These are phyloP conservation scores for Pittosporum tobira DNA, from an alignment of 129 eudicot species.

Conservation along the genomic window DNA sequence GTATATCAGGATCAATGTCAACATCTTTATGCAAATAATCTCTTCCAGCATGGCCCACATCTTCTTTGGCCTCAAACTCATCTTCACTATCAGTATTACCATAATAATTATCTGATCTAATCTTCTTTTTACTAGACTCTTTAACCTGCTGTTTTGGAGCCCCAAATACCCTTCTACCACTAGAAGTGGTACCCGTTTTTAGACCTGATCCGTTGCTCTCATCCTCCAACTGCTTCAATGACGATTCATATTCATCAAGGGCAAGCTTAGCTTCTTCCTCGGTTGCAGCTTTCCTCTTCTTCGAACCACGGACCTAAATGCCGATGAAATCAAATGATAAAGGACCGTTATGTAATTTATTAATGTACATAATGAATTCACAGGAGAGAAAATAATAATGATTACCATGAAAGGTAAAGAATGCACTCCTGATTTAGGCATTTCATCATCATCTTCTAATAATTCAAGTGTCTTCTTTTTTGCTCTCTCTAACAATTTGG, in stretches of 20 bases:
- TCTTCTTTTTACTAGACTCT: constrained; percentile 34
- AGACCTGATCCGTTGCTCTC: constrained; percentile 22
- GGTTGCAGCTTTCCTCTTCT: constrained; percentile 75
- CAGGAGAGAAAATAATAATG: constrained; percentile 6
- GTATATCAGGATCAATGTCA: constrained; percentile 41
- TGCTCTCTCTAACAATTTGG: constrained; percentile 59
- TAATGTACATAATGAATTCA: background rate
- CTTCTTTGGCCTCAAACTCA: constrained; percentile 39
- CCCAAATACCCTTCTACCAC: constrained; percentile 86
- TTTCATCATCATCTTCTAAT: constrained; percentile 67
- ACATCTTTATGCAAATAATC: constrained; percentile 36
- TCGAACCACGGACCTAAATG: constrained; percentile 77
- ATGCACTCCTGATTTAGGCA: constrained; percentile 73
- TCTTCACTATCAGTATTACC: constrained; percentile 78
- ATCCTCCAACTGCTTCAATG: constrained; percentile 51
- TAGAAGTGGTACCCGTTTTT: constrained; percentile 19
- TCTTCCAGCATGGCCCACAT: constrained; percentile 23
- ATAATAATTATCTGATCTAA: constrained; percentile 43
- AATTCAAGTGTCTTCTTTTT: constrained; percentile 58
- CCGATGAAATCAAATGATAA: constrained; percentile 16
- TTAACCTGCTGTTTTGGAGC: constrained; percentile 42
- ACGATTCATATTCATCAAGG: constrained; percentile 61
- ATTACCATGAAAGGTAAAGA: constrained; percentile 95
- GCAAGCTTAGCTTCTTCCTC: constrained; percentile 89
- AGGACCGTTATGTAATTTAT: background rate